phyloP scores from a whole-genome alignment of 805 yeast species.

The Metschnikowia noctiluminum region DNA sequence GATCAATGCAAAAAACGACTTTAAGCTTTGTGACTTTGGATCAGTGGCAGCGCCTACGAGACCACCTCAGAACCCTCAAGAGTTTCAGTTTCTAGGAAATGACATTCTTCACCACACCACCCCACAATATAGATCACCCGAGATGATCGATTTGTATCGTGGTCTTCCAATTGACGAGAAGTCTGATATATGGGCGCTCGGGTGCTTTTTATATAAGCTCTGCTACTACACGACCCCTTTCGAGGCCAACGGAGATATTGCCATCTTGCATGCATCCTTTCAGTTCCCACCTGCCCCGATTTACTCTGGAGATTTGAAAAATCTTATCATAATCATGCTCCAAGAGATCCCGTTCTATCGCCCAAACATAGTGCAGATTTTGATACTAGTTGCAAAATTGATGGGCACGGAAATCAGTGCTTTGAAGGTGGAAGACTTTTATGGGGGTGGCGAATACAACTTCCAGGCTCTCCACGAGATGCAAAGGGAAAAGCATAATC shows the following conservation, averaged over 20 bases:
- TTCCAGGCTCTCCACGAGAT: constrained; percentile 54
- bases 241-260: constrained; percentile 82
- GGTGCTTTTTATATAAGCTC: constrained; percentile 83
- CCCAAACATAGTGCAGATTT: constrained; percentile 84
- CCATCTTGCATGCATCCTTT: constrained; percentile 80
- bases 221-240: constrained; percentile 95
- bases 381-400: constrained; percentile 58
- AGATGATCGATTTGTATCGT: constrained; percentile 86
- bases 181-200: constrained; percentile 95
- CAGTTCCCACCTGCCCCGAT: constrained; percentile 69
- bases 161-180: constrained; percentile 87
- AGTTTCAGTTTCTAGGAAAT: constrained; percentile 71
- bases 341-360: constrained; percentile 79
- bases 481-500: constrained; percentile 40
- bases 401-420: constrained; percentile 32
- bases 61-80: constrained; percentile 73
- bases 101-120: constrained; percentile 90
- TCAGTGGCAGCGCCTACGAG: constrained; percentile 68
- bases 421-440: constrained; percentile 40
- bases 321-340: constrained; percentile 72
- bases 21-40: constrained; percentile 92
- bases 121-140: constrained; percentile 94
- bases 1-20: constrained; percentile 64
- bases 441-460: constrained; percentile 51
- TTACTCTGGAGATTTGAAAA: constrained; percentile 68